Evolutionary conservation across 371 early-diverging fungal genomes (phyloP).

Genomic region (Mucor mucedo): DNA sequence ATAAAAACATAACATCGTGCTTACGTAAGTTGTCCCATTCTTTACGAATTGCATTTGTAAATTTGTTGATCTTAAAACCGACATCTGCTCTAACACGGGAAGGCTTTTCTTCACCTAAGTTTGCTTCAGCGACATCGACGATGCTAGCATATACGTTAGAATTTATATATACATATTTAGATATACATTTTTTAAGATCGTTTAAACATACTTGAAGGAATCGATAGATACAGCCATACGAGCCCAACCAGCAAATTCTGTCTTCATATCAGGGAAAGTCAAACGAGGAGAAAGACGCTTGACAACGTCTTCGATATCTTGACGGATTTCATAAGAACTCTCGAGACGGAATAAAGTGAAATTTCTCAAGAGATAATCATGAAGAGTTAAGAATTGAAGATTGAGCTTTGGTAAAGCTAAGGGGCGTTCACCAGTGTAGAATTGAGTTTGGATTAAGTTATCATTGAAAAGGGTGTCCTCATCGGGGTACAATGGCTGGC

Average conservation of each 20-base stretch:
- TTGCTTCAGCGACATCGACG: constrained; percentile 76
- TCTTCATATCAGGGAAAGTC: constrained; percentile 62
- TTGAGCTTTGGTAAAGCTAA: constrained; percentile 89
- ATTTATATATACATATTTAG: too few relatives aligned
- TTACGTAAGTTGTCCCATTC: constrained; percentile 91
- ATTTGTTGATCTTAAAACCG: constrained; percentile 59
- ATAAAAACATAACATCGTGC: constrained; percentile 83
- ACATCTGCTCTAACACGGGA: constrained; percentile 81
- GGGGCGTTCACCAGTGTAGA: constrained; percentile 71
- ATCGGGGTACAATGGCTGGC: constrained; percentile 81
- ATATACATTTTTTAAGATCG: too few relatives aligned
- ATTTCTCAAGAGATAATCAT: constrained; percentile 90
- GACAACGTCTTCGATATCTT: constrained; percentile 89
- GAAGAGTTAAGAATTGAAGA: constrained; percentile 90
- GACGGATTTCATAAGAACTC: constrained; percentile 80
- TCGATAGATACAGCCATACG: constrained; percentile 85
- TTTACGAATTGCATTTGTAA: constrained; percentile 68
- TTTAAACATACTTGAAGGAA: constrained; percentile 52
- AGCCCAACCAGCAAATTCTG: constrained; percentile 90
- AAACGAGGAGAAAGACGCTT: constrained; percentile 76
- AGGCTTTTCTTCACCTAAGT: constrained; percentile 78
- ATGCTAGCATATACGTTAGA: constrained; percentile 35
- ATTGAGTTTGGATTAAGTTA: constrained; percentile 59
- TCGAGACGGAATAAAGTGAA: constrained; percentile 85
- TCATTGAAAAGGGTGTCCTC: constrained; percentile 70